phyloP scores from a whole-genome alignment of 176 grass and related monocot species.

The Coix lacrymajobi region DNA sequence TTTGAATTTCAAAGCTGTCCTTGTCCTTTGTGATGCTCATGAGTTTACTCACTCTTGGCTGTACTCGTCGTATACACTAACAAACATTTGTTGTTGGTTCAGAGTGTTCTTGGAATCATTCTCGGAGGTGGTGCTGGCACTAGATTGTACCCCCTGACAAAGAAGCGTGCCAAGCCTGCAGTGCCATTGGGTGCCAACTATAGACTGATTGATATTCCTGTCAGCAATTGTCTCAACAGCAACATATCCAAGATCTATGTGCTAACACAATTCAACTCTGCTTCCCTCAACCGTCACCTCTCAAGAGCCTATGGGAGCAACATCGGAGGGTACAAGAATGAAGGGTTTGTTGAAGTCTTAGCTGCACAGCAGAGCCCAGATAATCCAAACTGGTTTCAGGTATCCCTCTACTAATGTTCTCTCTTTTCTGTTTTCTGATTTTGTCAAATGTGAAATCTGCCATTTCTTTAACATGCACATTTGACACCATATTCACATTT shows the following conservation, averaged over 20 bases:
- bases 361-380: slow-evolving; percentile 98
- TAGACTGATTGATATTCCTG: slow-evolving; percentile 92
- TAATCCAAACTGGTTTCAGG: slow-evolving; percentile 99
- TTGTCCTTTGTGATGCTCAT: background rate
- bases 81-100: slow-evolving; percentile 19
- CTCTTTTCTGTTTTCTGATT: slow-evolving; percentile 8
- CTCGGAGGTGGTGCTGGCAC: slow-evolving; percentile 95
- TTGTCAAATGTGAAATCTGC: background rate
- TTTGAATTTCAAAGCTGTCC: background rate
- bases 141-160: slow-evolving; percentile 81
- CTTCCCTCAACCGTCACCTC: slow-evolving; percentile 91
- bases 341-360: slow-evolving; percentile 95
- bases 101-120: slow-evolving; percentile 99
- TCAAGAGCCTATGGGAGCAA: slow-evolving; percentile 84
- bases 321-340: slow-evolving; percentile 88
- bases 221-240: slow-evolving; percentile 98
- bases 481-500: background rate
- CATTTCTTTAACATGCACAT: background rate
- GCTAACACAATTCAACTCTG: slow-evolving; percentile 94
- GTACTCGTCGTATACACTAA: slow-evolving; percentile 22
- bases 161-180: slow-evolving; percentile 97
- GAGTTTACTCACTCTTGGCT: background rate
- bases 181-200: slow-evolving; percentile 96
- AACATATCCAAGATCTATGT: slow-evolving; percentile 95
- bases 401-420: slow-evolving; percentile 25